Percentiles rank a stretch among this genome's conserved stretches.
These are phyloP conservation scores for Dactylonectria macrodidyma DNA, from an alignment of 2,329 filamentous ascomycete species.

Conservation along the genomic window DNA sequence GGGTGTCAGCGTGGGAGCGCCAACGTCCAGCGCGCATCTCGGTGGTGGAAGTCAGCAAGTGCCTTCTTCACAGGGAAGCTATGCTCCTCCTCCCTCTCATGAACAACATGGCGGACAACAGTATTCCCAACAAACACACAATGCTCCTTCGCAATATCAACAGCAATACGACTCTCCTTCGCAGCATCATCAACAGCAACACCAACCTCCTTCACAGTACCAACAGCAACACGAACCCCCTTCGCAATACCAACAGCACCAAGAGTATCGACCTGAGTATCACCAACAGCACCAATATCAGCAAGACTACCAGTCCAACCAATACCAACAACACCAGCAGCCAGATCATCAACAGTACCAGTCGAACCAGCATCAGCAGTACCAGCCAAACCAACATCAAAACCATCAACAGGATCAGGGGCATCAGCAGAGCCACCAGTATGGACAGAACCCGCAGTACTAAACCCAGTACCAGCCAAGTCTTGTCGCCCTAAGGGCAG, in stretches of 20 bases:
- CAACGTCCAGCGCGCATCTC: slow-evolving; percentile 49
- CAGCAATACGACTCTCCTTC: slow-evolving; percentile 29
- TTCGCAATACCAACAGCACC: slow-evolving; percentile 29
- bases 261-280: slow-evolving; percentile 18
- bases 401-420: slow-evolving; percentile 27
- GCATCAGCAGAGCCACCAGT: slow-evolving; percentile 31
- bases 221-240: slow-evolving; percentile 47
- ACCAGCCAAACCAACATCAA: slow-evolving; percentile 28
- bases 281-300: slow-evolving; percentile 34
- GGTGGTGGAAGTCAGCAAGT: slow-evolving; percentile 51
- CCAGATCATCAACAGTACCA: slow-evolving; percentile 30
- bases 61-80: slow-evolving; percentile 20
- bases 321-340: slow-evolving; percentile 33
- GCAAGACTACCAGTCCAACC: slow-evolving; percentile 23
- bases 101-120: slow-evolving; percentile 38
- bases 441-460: slow-evolving; percentile 44
- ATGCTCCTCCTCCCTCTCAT: slow-evolving; percentile 29
- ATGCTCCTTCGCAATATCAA: slow-evolving; percentile 30
- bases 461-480: background rate
- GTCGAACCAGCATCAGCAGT: slow-evolving; percentile 36
- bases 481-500: too few relatives aligned
- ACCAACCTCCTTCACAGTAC: background rate
- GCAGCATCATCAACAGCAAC: slow-evolving; percentile 28
- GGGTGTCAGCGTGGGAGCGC: slow-evolving; percentile 59
- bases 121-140: slow-evolving; percentile 46